phyloP scores from a whole-genome alignment of 371 early-diverging fungal genomes.

The Apophysomyces ossiformis region DNA sequence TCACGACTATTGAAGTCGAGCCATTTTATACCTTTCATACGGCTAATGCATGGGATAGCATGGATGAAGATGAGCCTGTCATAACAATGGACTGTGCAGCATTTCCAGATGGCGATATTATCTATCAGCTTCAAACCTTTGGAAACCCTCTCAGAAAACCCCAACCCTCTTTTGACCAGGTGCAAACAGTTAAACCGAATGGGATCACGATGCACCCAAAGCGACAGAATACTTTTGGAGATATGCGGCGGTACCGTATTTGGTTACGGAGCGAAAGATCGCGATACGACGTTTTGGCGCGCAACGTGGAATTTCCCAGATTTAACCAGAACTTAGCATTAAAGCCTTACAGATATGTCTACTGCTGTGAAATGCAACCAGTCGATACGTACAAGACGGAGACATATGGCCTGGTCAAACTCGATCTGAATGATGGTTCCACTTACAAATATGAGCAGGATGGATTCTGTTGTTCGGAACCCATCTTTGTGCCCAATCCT shows the following conservation, averaged over 20 bases:
- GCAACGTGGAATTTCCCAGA: slow-evolving; percentile 58
- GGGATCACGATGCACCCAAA: slow-evolving; percentile 25
- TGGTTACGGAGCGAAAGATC: slow-evolving; percentile 16
- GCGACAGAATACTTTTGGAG: slow-evolving; percentile 35
- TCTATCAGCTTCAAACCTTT: slow-evolving; percentile 39
- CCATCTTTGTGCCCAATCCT: slow-evolving; percentile 67
- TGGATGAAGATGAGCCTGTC: slow-evolving; percentile 32
- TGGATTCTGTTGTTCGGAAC: slow-evolving; percentile 60
- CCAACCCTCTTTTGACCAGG: neutral
- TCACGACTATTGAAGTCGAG: slow-evolving; percentile 52
- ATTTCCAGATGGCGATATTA: slow-evolving; percentile 36
- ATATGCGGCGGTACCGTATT: slow-evolving; percentile 32
- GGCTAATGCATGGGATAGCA: slow-evolving; percentile 55
- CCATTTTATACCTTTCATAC: slow-evolving; percentile 60
- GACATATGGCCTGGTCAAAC: slow-evolving; percentile 42
- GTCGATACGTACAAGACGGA: slow-evolving; percentile 33
- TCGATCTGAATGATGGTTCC: slow-evolving; percentile 36
- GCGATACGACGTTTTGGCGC: slow-evolving; percentile 26
- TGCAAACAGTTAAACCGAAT: slow-evolving; percentile 24
- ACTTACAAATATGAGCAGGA: slow-evolving; percentile 20
- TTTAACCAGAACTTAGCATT: slow-evolving; percentile 19
- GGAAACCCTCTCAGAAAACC: slow-evolving; percentile 16
- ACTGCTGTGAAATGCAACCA: slow-evolving; percentile 46
- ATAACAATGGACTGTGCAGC: slow-evolving; percentile 35
- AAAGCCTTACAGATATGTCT: slow-evolving; percentile 48